Percentiles rank a stretch among this genome's conserved stretches.
phyloP scores from a whole-genome alignment of 2,329 filamentous ascomycete species.

The Sclerotinia glacialis region DNA sequence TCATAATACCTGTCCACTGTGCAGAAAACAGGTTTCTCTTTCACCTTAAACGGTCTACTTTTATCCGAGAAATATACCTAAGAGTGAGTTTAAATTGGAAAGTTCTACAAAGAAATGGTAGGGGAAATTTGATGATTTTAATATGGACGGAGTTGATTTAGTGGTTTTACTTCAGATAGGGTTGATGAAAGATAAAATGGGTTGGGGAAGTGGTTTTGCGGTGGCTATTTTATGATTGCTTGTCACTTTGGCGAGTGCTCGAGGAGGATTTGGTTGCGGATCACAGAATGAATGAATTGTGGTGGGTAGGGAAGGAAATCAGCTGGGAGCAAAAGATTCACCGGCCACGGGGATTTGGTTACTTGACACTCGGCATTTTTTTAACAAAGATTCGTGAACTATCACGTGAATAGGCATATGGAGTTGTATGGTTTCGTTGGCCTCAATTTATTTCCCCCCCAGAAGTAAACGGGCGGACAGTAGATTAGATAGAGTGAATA shows the following conservation, averaged over 20 bases:
- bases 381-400: not conserved
- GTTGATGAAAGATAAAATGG: not conserved
- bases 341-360: not conserved
- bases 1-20: not conserved
- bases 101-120: accelerated
- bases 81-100: too few species aligned
- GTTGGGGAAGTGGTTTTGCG: too few species aligned
- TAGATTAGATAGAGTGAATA: not conserved
- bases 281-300: too few species aligned
- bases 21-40: not conserved
- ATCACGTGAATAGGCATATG: not conserved
- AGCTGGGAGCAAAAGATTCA: too few species aligned
- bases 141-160: not conserved
- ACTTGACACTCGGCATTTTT: not conserved
- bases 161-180: not conserved
- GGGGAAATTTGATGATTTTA: not conserved
- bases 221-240: too few species aligned
- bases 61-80: too few species aligned
- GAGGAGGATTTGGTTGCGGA: too few species aligned
- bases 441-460: too few species aligned
- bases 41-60: not conserved
- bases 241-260: not conserved
- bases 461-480: too few species aligned
- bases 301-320: too few species aligned
- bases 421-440: not conserved